A percentile compares a stretch with the other conserved stretches of the same genome.
These are phyloP conservation scores for Hermanozyma aechmeae DNA, from an alignment of 805 yeast genomes.

Conservation along the genomic window DNA sequence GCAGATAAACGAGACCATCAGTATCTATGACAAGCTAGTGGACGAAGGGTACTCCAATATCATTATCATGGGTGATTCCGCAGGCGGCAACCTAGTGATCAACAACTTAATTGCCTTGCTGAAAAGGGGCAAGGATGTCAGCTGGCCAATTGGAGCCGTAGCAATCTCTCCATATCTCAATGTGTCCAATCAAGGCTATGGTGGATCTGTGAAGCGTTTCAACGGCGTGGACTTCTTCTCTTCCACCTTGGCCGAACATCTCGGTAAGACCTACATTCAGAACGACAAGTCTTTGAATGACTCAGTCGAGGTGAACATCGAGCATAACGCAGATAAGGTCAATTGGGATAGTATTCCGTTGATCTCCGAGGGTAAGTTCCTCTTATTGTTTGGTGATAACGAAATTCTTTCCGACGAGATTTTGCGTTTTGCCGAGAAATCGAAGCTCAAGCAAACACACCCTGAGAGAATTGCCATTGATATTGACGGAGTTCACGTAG, in stretches of 20 bases:
- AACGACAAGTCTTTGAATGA: not conserved
- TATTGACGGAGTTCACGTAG: slow-evolving; percentile 4
- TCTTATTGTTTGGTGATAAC: slow-evolving; percentile 4
- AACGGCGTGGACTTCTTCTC: slow-evolving; percentile 2
- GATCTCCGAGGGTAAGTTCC: slow-evolving; percentile 2
- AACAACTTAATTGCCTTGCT: slow-evolving; percentile 1
- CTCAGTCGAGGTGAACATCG: slow-evolving; percentile 3
- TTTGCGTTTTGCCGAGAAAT: slow-evolving; percentile 2
- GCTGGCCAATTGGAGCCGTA: slow-evolving; percentile 3
- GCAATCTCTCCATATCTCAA: slow-evolving; percentile 6
- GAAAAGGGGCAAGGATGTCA: not conserved
- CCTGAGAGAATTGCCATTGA: slow-evolving; percentile 5
- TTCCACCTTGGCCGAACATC: slow-evolving; percentile 1
- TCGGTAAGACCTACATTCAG: slow-evolving; percentile 3
- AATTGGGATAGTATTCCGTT: slow-evolving; percentile 3
- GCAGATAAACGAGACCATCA: slow-evolving; percentile 2
- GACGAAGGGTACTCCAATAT: slow-evolving; percentile 10
- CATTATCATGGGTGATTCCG: slow-evolving; percentile 13
- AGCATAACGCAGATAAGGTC: not conserved
- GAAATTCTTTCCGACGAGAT: slow-evolving; percentile 5
- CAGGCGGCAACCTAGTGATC: slow-evolving; percentile 10
- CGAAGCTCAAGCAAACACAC: slow-evolving; percentile 1
- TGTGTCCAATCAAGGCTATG: not conserved
- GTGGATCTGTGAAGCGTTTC: slow-evolving; percentile 1
- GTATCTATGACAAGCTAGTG: slow-evolving; percentile 5